Conservation (phyloP, 2,329 filamentous ascomycete genomes). For the Aspergillus ustus region DNA sequence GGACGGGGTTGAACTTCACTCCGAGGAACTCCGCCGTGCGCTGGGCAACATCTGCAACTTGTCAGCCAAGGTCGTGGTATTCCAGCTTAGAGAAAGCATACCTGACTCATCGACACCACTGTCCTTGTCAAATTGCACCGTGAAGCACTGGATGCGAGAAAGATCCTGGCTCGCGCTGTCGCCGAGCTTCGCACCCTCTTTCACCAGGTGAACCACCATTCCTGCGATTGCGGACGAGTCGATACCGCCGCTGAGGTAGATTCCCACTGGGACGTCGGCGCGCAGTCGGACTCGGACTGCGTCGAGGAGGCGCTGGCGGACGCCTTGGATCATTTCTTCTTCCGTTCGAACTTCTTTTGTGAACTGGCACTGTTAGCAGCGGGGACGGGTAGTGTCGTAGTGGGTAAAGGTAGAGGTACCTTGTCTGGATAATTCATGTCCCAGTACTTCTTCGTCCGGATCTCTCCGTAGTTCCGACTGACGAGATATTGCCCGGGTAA, state of each 20-base stretch:
- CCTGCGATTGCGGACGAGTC: conserved; percentile 64
- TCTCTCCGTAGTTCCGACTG: conserved; percentile 43
- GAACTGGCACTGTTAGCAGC: not conserved
- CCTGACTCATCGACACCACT: conserved; percentile 57
- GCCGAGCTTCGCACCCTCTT: conserved; percentile 52
- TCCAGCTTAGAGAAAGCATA: conserved; percentile 18
- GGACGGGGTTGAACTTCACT: conserved; percentile 49
- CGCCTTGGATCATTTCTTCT: conserved; percentile 57
- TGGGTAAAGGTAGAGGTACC: conserved; percentile 35
- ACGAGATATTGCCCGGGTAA: conserved; percentile 52
- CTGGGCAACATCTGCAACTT: conserved; percentile 43
- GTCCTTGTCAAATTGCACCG: conserved; percentile 56
- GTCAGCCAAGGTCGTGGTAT: not conserved
- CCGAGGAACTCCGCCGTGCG: conserved; percentile 55
- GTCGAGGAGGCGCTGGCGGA: conserved; percentile 56
- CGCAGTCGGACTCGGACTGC: conserved; percentile 58
- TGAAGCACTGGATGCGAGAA: conserved; percentile 52
- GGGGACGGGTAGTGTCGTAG: not conserved
- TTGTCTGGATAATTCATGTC: conserved; percentile 59
- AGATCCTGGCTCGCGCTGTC: conserved; percentile 43
- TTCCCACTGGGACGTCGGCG: conserved; percentile 62
- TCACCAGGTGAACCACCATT: conserved; percentile 57
- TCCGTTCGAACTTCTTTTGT: conserved; percentile 40
- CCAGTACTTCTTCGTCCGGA: conserved; percentile 56
- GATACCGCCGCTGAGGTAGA: conserved; percentile 62